Evolutionary conservation across 176 grass and related monocot species (phyloP).

Genomic region (Hsuehochloa calcarea): DNA sequence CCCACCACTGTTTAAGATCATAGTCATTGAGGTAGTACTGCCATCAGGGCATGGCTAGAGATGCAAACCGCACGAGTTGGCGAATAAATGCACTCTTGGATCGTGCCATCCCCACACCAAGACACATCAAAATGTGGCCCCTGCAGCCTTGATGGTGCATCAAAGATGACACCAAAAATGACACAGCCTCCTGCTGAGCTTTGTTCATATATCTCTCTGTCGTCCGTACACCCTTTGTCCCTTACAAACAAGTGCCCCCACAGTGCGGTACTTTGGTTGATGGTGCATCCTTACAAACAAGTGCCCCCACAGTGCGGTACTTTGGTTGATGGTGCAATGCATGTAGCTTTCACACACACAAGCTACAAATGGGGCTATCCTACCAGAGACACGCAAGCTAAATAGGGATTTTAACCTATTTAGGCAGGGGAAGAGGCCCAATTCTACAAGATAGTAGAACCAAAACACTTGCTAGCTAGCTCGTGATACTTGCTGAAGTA

Average conservation of each 20-base stretch:
- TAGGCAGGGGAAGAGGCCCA: background rate
- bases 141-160: conserved; percentile 19
- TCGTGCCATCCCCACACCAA: conserved; percentile 9
- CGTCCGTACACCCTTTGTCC: conserved; percentile 6
- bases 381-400: background rate
- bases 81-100: background rate
- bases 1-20: conserved; percentile 8
- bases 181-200: background rate
- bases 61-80: conserved; percentile 11
- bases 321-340: conserved; percentile 37
- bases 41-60: conserved; percentile 13
- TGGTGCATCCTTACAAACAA: conserved; percentile 27
- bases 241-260: conserved; percentile 13
- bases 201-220: background rate
- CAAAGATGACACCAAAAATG: conserved; percentile 23
- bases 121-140: background rate
- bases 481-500: background rate
- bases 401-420: background rate
- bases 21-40: background rate
- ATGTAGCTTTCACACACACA: background rate
- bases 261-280: conserved; percentile 24
- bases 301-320: conserved; percentile 25
- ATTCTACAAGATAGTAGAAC: background rate
- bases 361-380: conserved; percentile 23
- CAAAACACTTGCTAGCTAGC: conserved; percentile 6